Percentiles rank a stretch among this genome's conserved stretches.
Conservation (phyloP, 441 rosid species). For the Oxalis stricta region DNA sequence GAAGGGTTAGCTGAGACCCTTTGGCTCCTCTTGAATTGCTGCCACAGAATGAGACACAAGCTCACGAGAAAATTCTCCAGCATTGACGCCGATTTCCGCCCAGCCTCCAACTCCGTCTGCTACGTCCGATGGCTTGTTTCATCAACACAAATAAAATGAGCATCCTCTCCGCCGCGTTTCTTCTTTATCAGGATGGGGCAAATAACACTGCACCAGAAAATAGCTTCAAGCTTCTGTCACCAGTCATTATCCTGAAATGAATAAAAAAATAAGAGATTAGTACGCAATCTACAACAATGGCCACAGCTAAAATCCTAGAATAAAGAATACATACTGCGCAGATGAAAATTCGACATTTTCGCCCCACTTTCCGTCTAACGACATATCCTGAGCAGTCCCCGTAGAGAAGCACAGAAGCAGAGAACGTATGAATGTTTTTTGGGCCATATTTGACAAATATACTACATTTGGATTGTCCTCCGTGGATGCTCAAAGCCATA, state of each 20-base stretch:
- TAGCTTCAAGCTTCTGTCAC: slow-evolving; percentile 33
- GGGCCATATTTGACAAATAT: slow-evolving; percentile 17
- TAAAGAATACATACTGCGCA: slow-evolving; percentile 34
- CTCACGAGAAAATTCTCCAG: slow-evolving; percentile 47
- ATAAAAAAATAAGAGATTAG: slow-evolving; percentile 1
- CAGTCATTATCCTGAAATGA: slow-evolving; percentile 15
- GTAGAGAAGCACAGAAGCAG: slow-evolving; percentile 27
- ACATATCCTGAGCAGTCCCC: slow-evolving; percentile 50
- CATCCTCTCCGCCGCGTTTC: slow-evolving; percentile 65
- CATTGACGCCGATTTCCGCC: slow-evolving; percentile 64
- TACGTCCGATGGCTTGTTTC: slow-evolving; percentile 57
- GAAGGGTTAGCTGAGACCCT: slow-evolving; percentile 35
- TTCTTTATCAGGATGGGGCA: slow-evolving; percentile 61
- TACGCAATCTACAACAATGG: neutral
- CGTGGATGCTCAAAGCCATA: slow-evolving; percentile 27
- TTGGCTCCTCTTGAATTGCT: slow-evolving; percentile 41
- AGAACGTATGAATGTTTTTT: slow-evolving; percentile 29
- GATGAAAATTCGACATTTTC: slow-evolving; percentile 29
- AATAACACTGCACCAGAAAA: slow-evolving; percentile 46
- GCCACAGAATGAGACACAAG: slow-evolving; percentile 45
- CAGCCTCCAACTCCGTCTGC: slow-evolving; percentile 83
- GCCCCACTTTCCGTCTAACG: slow-evolving; percentile 33
- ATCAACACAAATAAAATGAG: slow-evolving; percentile 48
- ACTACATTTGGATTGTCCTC: slow-evolving; percentile 9
- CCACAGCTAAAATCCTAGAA: slow-evolving; percentile 2